Base-by-base conservation (phyloP, 129 eudicot genomes). In the Mikania micrantha region DNA sequence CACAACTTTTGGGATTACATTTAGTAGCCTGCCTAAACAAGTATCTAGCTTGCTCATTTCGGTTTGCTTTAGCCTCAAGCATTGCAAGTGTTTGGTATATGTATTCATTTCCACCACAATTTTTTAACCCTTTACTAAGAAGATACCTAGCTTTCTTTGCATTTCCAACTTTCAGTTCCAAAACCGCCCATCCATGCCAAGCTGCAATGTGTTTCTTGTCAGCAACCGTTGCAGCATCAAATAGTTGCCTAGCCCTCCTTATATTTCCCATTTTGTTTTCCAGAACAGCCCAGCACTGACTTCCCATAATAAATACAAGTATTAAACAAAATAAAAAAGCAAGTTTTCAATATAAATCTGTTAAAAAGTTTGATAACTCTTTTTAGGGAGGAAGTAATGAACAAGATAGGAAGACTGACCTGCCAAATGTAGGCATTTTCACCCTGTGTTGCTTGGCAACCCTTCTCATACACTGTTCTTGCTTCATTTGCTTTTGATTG, bases 131-230 rank as follows among this genome's bases (percentile, higher is more conserved):
- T 74, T 89, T 93, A 10, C 82, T 84, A 16, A 93, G 96, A 64
- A 93, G 95, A 79, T 81, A 74, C 69, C 99, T 79, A 45, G 96
- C 96, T 72, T 93, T 93, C 59, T 83, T 86, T 24, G 86, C 80
- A 60, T 93, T 93, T 41, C 96, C 96, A 21, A 82, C 86, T 66
- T 89, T 86, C 24, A 89, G 79, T 73, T 93, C 99, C 85, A 93
- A 76, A 5, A 89, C 85, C 3, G 96, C 99, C 99, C 99, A 93
- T 79, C 99, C 99, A 79, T 93, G 99, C 99, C 99, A 93, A 17
- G 96, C 99, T 50, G 90, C 99, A 63, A 86, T 66, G 72, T 93
- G 99, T 79, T 69, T 93, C 82, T 84, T 93, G 63, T 93, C 95
- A 45, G 99, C 99, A 77, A 93, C 99, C 25, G 99, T 93, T 76